These are phyloP conservation scores for Ziziphus jujuba DNA, from an alignment of 306 rosid species.

Conservation along the genomic window DNA sequence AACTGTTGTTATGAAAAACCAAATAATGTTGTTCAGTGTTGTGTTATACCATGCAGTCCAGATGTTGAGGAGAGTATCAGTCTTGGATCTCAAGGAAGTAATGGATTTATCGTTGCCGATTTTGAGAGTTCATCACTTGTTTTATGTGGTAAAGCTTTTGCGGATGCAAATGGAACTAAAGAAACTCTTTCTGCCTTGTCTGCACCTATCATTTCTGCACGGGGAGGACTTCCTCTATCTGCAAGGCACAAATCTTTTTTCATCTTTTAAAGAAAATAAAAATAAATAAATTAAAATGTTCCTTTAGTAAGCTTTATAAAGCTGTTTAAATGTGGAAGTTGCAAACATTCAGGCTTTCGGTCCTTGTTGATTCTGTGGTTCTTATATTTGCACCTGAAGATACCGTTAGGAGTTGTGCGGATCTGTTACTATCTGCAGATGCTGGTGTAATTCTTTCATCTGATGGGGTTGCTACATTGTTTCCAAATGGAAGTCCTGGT, in stretches of 20 bases:
- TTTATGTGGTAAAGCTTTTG: slow-evolving; percentile 51
- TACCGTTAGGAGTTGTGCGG: slow-evolving; percentile 28
- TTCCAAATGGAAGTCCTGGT: slow-evolving; percentile 25
- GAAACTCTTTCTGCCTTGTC: slow-evolving; percentile 41
- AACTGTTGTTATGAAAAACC: background rate
- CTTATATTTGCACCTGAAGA: slow-evolving; percentile 43
- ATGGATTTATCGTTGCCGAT: slow-evolving; percentile 48
- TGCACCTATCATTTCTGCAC: slow-evolving; percentile 43
- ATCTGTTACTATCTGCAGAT: slow-evolving; percentile 41
- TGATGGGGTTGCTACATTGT: slow-evolving; percentile 30
- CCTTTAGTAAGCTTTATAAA: background rate
- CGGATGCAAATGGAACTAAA: slow-evolving; percentile 34
- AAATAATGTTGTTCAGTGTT: background rate
- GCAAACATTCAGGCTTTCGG: slow-evolving; percentile 45
- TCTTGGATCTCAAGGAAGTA: slow-evolving; percentile 30
- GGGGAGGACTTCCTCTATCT: slow-evolving; percentile 47
- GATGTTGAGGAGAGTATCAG: slow-evolving; percentile 30
- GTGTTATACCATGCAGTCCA: slow-evolving; percentile 29
- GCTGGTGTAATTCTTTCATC: slow-evolving; percentile 47
- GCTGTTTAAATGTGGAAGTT: slow-evolving; percentile 15
- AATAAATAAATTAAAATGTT: too few relatives aligned
- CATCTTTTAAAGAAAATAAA: background rate
- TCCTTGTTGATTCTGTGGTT: slow-evolving; percentile 33
- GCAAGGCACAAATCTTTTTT: slow-evolving; percentile 32
- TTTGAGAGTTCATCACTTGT: slow-evolving; percentile 44